Evolutionary conservation across 305 asterid species (phyloP), one percentile per base, ranked within the genome.

Genomic region (Ruellia speciosa): DNA sequence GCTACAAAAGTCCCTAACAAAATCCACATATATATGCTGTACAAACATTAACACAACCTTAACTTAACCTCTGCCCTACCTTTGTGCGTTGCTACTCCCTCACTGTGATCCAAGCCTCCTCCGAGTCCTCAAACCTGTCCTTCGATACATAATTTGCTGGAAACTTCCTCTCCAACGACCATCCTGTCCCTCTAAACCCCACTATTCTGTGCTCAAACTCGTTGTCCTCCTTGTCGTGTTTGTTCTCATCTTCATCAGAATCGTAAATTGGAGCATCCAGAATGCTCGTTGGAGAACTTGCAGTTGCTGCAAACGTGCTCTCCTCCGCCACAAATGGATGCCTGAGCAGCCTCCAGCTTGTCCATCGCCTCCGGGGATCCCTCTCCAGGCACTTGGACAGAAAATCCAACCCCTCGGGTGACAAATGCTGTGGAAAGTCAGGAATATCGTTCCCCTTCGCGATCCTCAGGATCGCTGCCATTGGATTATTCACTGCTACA

Each of bases 211-310:
- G 52, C 40, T 0, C 66, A 35, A 58, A 60, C 53, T 61, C 72
- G 1, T 46, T n/a, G n/a, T n/a, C 31, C 31, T 24, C 31, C 31
- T 24, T 24, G 31, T 24, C 4, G 31, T 4, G 4, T 24, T 24
- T 24, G 31, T 56, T 61, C 0, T 58, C 52, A 14, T 6, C 65
- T 40, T 52, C 60, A 49, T 70, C 74, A 0, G 68, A 66, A n/a
- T 35, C 70, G 49, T 70, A 72, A 2, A 57, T 54, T 14, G 51
- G 57, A 9, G 59, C 46, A 17, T 82, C 79, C 1, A 82, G 31
- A 68, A 82, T 75, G 40, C 94, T 82, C 14, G 84, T 73, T 0
- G 90, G 94, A 28, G 90, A 79, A 18, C 52, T 19, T 0, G 59
- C 56, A 7, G 19, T 18, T 15, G 37, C 3, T 5, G 15, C 17